Base-by-base conservation (phyloP, 2,329 filamentous ascomycete species). In the Exophiala mesophila region DNA sequence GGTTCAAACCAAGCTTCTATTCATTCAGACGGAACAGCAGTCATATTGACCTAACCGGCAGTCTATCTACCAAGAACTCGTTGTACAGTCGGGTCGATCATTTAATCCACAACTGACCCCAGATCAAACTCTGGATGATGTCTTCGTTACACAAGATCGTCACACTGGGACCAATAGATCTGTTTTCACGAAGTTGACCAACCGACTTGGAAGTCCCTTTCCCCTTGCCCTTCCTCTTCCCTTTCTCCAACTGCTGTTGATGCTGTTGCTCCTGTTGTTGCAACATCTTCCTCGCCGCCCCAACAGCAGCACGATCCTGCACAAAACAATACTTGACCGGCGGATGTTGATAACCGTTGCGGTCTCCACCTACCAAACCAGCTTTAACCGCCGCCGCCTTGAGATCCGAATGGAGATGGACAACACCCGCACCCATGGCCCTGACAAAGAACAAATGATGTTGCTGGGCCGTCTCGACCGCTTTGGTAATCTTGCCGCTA, bases 91-190 rank as follows among this genome's bases (percentile, higher is more conserved):
- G n/a, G n/a, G n/a, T n/a, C n/a, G n/a, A n/a, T 26, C 12, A 26
- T 26, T 26, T 26, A 12, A 47, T 44, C 38, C 47, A 77, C 54
- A 96, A 66, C 47, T 80, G 78, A 1, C 89, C 90, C 37, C 95
- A 63, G 50, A 98, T 96, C 45, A 97, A 69, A 62, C 88, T 96
- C 70, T 98, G 90, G 41, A 94, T 82, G 16, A 97, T 80, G 59
- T 90, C 80, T 64, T 97, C 90, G 61, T 94, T 83, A 42, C 82
- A 83, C 39, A 94, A 76, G 32, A 92, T 74, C 49, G 74, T 76
- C 26, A 88, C 70, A 13, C 50, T 19, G 44, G 49, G 29, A 55
- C 53, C 20, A 49, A 45, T 5, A 59, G 44, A 3, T 56, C 60
- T n/a, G n/a, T n/a, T n/a, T n/a, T n/a, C n/a, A n/a, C n/a, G n/a